Evolutionary conservation across 345 rosid species (phyloP), one percentile per base, ranked within the genome.

Genomic region (Hibiscus mutabilis): DNA sequence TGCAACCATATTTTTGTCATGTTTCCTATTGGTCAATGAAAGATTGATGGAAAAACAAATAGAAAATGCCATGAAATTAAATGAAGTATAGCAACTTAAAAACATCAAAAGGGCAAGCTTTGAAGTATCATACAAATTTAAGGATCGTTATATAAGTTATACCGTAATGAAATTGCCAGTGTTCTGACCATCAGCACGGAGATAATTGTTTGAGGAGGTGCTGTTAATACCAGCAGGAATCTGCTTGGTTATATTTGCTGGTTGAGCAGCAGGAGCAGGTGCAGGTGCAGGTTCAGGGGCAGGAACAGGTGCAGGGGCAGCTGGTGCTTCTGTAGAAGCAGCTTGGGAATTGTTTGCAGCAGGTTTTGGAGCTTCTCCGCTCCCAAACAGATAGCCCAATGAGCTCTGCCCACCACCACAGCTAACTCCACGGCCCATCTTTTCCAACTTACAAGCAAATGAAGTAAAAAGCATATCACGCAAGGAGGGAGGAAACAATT

Each of bases 331-430:
- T 14, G 71, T 71, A 15, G 83, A 70, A 60, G 81, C 64, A 74
- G 85, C 67, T 56, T 68, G 81, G 53, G 73, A 75, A 61, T 62
- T 76, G 76, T 46, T 79, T 42, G 75, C 18, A 19, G 78, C 83
- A 44, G 91, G 71, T 72, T 87, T 87, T 60, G 94, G 89, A 74
- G 84, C 88, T 82, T 89, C 92, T 51, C 88, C 92, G 33, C 63
- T 73, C 1, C 97, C 90, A 70, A 91, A 91, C 46, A 91, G 87
- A 74, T 91, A 91, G 22, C 94, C 94, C 76, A 91, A 73, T 42
- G 97, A 91, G 74, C 97, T 91, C 84, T 89, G 94, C 22, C 94
- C 94, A 24, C 97, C 97, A 66, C 97, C 97, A 33, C 79, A 69
- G 66, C 97, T 91, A 63, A 83, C 86, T 81, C 97, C 97, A 62